phyloP scores from a whole-genome alignment of 73 alveolate genomes.

The Breviolum minutum region DNA sequence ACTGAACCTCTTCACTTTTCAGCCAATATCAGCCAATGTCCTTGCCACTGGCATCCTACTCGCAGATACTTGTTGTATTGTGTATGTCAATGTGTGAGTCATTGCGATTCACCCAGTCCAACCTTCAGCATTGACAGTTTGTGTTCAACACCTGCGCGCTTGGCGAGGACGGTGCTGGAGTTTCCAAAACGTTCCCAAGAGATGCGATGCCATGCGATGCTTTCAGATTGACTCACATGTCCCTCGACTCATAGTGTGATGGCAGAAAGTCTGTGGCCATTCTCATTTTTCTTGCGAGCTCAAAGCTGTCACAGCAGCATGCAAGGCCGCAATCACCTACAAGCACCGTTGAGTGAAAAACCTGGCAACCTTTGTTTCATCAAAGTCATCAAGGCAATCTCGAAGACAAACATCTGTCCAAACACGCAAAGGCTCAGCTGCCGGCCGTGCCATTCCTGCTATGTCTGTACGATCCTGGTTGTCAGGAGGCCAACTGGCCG shows the following conservation, averaged over 20 bases:
- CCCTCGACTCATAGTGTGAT: no score
- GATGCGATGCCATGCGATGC: no score
- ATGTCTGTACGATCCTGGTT: conserved; percentile 29
- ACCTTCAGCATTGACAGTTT: conserved; percentile 2
- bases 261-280: neutral
- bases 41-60: no score
- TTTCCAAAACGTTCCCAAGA: neutral
- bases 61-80: no score
- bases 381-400: no score
- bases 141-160: neutral
- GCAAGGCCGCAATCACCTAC: neutral
- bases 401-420: neutral
- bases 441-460: conserved; percentile 6
- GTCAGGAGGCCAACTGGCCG: neutral
- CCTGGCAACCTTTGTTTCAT: no score
- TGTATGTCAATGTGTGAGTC: no score
- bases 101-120: neutral
- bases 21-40: neutral
- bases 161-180: no score
- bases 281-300: neutral
- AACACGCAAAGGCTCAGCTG: neutral
- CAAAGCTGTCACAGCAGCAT: neutral
- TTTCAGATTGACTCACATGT: no score
- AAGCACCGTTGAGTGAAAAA: no score
- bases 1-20: no score